Evolutionary conservation across 257 asterid species (phyloP), one percentile per base, ranked within the genome.

Genomic region (Lycium ferocissimum): DNA sequence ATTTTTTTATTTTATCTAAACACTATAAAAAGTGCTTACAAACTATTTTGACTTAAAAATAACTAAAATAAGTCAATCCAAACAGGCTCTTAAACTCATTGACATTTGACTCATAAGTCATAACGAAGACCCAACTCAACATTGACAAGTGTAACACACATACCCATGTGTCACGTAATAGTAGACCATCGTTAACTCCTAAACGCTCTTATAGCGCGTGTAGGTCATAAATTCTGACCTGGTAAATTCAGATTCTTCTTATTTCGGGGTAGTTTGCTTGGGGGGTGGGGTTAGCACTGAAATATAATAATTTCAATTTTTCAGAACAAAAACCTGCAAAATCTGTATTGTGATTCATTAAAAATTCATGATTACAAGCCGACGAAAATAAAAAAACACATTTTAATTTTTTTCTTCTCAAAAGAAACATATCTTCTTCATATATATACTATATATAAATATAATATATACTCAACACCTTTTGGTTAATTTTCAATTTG

Each of bases 291-390:
- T 26, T 45, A n/a, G 59, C 1, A 45, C 61, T 76, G 63, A 51
- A 76, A 76, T 76, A n/a, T n/a, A n/a, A 22, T 76, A 51, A 26
- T 53, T 76, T 51, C 61, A 51, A 45, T 22, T 76, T 40, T 76
- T 76, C 61, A 51, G 61, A 51, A 71, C 40, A 17, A 82, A 70
- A 35, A 53, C 67, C 85, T 85, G 87, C 86, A n/a, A 91, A 83
- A 84, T 82, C 58, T 33, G 83, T n/a, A 45, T 51, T 85, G 85
- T 69, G 86, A 83, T 72, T 80, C 87, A 65, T 80, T 40, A 73
- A 11, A 59, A 67, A 10, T n/a, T 69, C 86, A 85, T 93, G 85
- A 86, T 89, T 84, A 79, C 88, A 81, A 58, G 67, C 82, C 87
- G 83, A 88, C 89, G 89, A 86, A 83, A n/a, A n/a, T n/a, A 86